A percentile compares a stretch with the other conserved stretches of the same genome.
Evolutionary conservation across 768 basidiomycete species (phyloP).

Genomic region (Russula emetica): DNA sequence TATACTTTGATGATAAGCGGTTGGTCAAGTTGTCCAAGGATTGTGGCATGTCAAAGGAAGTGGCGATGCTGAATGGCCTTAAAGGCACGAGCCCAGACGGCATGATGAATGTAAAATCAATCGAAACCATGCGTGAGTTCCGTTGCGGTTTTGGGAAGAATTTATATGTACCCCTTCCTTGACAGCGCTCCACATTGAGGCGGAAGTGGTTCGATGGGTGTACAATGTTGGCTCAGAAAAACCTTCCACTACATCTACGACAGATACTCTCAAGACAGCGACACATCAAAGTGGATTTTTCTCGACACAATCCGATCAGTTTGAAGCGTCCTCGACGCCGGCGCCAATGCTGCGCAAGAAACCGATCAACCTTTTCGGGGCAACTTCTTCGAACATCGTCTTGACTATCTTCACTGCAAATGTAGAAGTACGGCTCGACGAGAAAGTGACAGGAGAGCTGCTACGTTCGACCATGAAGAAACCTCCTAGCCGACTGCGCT

Average conservation of each 20-base stretch:
- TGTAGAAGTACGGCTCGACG: slow-evolving; percentile 58
- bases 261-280: neutral
- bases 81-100: slow-evolving; percentile 52
- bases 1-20: slow-evolving; percentile 77
- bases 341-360: slow-evolving; percentile 33
- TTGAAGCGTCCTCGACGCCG: slow-evolving; percentile 33
- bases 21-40: slow-evolving; percentile 65
- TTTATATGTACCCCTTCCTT: slow-evolving; percentile 9
- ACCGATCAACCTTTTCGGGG: slow-evolving; percentile 32
- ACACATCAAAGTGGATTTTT: slow-evolving; percentile 35
- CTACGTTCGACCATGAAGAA: slow-evolving; percentile 93
- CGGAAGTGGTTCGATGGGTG: slow-evolving; percentile 76
- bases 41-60: slow-evolving; percentile 45
- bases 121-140: slow-evolving; percentile 60
- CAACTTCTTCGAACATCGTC: slow-evolving; percentile 52
- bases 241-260: slow-evolving; percentile 34
- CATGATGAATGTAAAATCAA: slow-evolving; percentile 62
- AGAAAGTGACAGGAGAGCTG: slow-evolving; percentile 67
- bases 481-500: slow-evolving; percentile 68
- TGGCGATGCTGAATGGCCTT: slow-evolving; percentile 54
- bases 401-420: slow-evolving; percentile 64
- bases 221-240: slow-evolving; percentile 64
- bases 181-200: slow-evolving; percentile 69
- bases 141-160: slow-evolving; percentile 10
- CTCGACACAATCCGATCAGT: slow-evolving; percentile 38